Evolutionary conservation across 306 rosid species (phyloP).

Genomic region (Trichosanthes truncata): DNA sequence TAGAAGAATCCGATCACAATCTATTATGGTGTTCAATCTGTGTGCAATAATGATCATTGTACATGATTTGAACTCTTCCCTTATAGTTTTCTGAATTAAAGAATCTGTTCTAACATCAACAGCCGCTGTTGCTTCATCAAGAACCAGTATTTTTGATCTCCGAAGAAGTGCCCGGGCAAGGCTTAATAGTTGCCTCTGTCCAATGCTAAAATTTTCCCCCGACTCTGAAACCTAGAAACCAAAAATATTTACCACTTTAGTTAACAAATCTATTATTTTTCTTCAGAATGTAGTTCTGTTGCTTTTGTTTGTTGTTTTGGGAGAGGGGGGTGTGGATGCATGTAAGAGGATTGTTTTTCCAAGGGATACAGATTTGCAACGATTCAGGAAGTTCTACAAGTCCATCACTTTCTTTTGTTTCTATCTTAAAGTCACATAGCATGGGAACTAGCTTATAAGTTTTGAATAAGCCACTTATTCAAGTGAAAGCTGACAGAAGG

Average conservation of each 20-base stretch:
- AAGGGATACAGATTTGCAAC: too few species aligned
- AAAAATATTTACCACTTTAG: background rate
- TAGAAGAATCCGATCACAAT: slow-evolving; percentile 58
- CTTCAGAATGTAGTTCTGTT: background rate
- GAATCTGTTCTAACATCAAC: slow-evolving; percentile 94
- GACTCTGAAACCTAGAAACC: slow-evolving; percentile 69
- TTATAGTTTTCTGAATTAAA: slow-evolving; percentile 81
- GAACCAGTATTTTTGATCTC: slow-evolving; percentile 75
- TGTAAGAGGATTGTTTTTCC: too few species aligned
- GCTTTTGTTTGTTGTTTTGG: background rate
- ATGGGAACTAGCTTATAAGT: too few species aligned
- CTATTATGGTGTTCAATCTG: slow-evolving; percentile 81
- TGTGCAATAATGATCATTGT: slow-evolving; percentile 93
- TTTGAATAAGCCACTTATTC: background rate
- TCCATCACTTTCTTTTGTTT: too few species aligned
- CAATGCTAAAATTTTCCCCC: slow-evolving; percentile 90
- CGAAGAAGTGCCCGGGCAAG: slow-evolving; percentile 76
- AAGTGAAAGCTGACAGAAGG: background rate
- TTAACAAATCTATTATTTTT: background rate
- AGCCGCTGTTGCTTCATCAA: slow-evolving; percentile 95
- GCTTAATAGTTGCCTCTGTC: slow-evolving; percentile 85
- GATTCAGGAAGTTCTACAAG: background rate
- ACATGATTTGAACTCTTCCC: slow-evolving; percentile 71
- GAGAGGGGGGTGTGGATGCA: background rate
- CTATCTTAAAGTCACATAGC: too few species aligned